phyloP scores from a whole-genome alignment of 2,329 filamentous ascomycete species.

The Chrysoporthe puriensis region DNA sequence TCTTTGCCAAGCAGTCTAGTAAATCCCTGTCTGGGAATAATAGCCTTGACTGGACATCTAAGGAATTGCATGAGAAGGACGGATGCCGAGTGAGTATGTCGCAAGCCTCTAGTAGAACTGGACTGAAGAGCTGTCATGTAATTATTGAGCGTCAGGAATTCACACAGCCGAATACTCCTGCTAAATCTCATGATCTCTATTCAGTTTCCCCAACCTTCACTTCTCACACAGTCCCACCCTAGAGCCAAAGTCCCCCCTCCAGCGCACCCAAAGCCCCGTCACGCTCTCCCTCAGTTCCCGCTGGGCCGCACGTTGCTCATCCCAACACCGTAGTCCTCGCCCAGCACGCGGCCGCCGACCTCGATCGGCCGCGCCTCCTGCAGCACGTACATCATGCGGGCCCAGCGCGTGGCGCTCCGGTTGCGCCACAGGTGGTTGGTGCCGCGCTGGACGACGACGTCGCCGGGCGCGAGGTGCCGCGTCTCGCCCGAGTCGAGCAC shows the following conservation, averaged over 20 bases:
- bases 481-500: constrained; percentile 50
- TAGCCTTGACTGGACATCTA: too few relatives aligned
- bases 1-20: too few relatives aligned
- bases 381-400: constrained; percentile 44
- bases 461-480: constrained; percentile 47
- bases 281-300: constrained; percentile 8
- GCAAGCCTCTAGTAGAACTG: too few relatives aligned
- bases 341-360: constrained; percentile 33
- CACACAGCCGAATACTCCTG: too few relatives aligned
- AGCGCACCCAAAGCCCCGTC: background rate
- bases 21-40: too few relatives aligned
- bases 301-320: constrained; percentile 31
- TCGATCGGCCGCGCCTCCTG: constrained; percentile 35
- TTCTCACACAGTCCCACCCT: background rate
- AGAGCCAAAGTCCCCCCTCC: background rate
- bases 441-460: constrained; percentile 52
- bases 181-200: too few relatives aligned
- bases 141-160: too few relatives aligned
- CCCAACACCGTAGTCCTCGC: constrained; percentile 36
- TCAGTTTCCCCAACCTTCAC: background rate
- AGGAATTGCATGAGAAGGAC: too few relatives aligned
- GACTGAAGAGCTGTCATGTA: too few relatives aligned
- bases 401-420: constrained; percentile 44
- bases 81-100: too few relatives aligned
- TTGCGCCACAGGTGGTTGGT: constrained; percentile 51